phyloP scores from a whole-genome alignment of 108 stramenopile genomes.

The Nitzschia inconspicua region DNA sequence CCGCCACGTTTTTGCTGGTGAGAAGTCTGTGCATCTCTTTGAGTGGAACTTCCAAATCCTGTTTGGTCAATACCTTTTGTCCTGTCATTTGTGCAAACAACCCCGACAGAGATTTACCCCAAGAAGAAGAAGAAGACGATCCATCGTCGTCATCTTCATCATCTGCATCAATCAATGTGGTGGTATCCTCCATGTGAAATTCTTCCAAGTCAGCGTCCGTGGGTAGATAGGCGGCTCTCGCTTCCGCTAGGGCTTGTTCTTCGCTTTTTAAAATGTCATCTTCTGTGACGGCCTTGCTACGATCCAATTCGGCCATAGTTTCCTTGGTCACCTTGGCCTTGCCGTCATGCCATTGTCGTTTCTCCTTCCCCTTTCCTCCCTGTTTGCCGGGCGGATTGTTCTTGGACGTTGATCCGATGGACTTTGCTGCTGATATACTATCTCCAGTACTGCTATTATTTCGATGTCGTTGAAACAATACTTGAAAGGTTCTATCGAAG shows the following conservation, averaged over 20 bases:
- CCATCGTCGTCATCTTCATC: conserved; percentile 38
- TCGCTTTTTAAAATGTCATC: conserved; percentile 22
- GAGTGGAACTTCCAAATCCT: conserved; percentile 72
- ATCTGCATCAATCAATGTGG: conserved; percentile 54
- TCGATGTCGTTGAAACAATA: conserved; percentile 37
- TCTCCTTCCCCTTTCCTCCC: conserved; percentile 57
- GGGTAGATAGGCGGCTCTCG: conserved; percentile 85
- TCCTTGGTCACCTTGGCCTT: conserved; percentile 76
- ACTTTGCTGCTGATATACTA: background rate
- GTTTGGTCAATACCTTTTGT: conserved; percentile 55
- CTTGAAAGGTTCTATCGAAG: conserved; percentile 46
- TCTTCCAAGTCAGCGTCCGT: conserved; percentile 70
- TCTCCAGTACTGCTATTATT: background rate
- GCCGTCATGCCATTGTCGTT: conserved; percentile 80
- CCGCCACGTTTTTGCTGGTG: conserved; percentile 88
- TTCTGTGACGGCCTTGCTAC: conserved; percentile 44
- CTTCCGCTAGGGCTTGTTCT: conserved; percentile 79
- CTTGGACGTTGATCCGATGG: conserved; percentile 16
- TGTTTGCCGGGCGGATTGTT: conserved; percentile 23
- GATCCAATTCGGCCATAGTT: conserved; percentile 68
- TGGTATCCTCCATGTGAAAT: conserved; percentile 63
- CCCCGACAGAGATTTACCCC: conserved; percentile 54
- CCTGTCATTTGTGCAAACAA: conserved; percentile 56
- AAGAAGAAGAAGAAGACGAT: conserved; percentile 12
- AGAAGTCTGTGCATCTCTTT: conserved; percentile 80